Base-by-base conservation (phyloP, 2,329 filamentous ascomycete species). In the Sphaerostilbella broomeana region DNA sequence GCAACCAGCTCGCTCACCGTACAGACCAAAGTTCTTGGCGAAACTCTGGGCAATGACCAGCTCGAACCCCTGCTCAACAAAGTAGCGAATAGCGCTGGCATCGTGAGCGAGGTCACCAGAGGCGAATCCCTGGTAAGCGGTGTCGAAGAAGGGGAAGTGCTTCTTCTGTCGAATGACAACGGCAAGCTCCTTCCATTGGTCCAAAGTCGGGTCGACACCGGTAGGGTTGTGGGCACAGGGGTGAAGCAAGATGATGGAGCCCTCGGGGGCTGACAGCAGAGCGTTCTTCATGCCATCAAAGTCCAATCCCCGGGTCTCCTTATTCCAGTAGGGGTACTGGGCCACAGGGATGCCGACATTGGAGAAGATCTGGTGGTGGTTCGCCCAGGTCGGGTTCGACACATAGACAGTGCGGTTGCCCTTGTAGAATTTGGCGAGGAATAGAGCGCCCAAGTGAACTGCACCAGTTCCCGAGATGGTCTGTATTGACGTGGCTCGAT, bases 121-220 rank as follows among this genome's bases (percentile, higher is more conserved):
- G 3, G 92, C 92, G 61, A 98, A 98, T 42, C 92, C 90, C 67
- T 97, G 92, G 72, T 98, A 98, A 41, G 92, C 92, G 49, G 79
- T 86, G 72, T 98, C 92, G 67, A 98, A 97, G 77, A 98, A 97
- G 55, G 92, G 90, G 69, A 98, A 95, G 64, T 94, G 90, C 48
- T 77, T 77, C 67, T 84, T 87, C 55, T 77, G 64, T 54, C 76
- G 77, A 63, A 97, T 80, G 30, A 95, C 64, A 29, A 72, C 63
- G 37, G 90, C 88, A 46, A 98, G 79, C 67, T 94, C 77, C 63
- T 84, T 86, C 92, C 92, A 98, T 69, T 98, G 92, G 38, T 90
- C 86, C 51, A 84, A 73, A 15, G 89, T 94, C 6, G 89, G 89
- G 65, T 98, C 92, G 47, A 98, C 89, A 43, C 92, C 92, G 1